Base-by-base conservation (phyloP, 495 filamentous ascomycete genomes). In the Poronia punctata region DNA sequence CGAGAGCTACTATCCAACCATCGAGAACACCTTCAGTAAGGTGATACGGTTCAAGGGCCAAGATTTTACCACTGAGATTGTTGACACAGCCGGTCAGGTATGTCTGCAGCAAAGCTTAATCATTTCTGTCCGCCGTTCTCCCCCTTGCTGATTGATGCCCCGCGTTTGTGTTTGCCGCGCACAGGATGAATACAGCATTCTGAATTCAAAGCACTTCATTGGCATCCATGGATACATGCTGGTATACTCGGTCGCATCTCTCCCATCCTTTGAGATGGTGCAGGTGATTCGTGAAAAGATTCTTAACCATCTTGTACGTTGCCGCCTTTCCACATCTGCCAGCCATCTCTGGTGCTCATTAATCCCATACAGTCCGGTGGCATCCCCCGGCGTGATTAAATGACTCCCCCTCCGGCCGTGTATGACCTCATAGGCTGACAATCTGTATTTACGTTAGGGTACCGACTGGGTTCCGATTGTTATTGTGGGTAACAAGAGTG, bases 181-280 rank as follows among this genome's bases (percentile, higher is more conserved):
- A 23, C 60, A 95, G 88, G 92, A 99, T 67, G 93, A 98, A 62
- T 97, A 98, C 67, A 90, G 84, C 56, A 96, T 97, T 53, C 71
- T 98, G 37, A 96, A 95, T 62, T 95, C 86, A 29, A 95, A 96
- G 62, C 93, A 98, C 64, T 97, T 97, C 60, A 98, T 98, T 66
- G 92, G 92, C 45, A 96, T 97, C 50, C 92, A 98, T 75, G 92
- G 92, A 26, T 98, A 98, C 68, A 89, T 98, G 78, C 82, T 98
- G 35, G 92, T 95, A 27, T 98, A 98, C 65, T 95, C 87, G 12
- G 85, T 98, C 33, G 83, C 85, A 20, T 94, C 85, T 25, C 84
- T 83, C 46, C 85, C 92, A 48, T 94, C 88, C 18, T 97, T 96
- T 57, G 92, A 97, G 59, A 97, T 96, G 87, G 82, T 95, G 34